Evolutionary conservation across 164 flowering plant genomes (phyloP).

Genomic region (Macadamia integrifolia): DNA sequence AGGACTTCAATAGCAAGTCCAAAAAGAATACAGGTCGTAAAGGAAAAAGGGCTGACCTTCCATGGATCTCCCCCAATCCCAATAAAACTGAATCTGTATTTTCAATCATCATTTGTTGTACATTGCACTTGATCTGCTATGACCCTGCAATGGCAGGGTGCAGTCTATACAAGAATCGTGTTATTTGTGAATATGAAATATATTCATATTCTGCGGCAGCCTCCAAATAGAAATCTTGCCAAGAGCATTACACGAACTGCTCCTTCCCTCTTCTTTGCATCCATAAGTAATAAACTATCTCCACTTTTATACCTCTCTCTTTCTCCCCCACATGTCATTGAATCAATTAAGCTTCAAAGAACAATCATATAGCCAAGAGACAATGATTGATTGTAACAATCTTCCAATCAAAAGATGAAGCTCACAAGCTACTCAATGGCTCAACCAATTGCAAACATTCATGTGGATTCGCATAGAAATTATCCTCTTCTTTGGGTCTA

Average conservation of each 20-base stretch:
- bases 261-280: background rate
- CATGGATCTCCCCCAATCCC: background rate
- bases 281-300: conserved; percentile 3
- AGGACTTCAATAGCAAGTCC: background rate
- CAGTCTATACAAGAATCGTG: conserved; percentile 40
- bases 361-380: background rate
- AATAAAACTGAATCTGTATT: conserved; percentile 21
- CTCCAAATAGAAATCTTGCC: background rate
- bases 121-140: conserved; percentile 11
- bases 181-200: conserved; percentile 23
- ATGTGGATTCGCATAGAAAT: conserved; percentile 78
- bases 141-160: conserved; percentile 39
- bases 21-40: background rate
- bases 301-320: conserved; percentile 1
- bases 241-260: background rate
- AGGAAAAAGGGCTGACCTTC: background rate
- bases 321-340: too few species aligned
- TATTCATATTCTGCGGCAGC: conserved; percentile 11
- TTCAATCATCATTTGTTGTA: conserved; percentile 23
- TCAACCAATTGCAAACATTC: conserved; percentile 62
- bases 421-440: conserved; percentile 32
- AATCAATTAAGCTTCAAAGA: background rate
- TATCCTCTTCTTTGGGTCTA: conserved; percentile 83
- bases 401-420: background rate
- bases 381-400: conserved; percentile 1